Evolutionary conservation across 2,329 filamentous ascomycete species (phyloP), one percentile per base, ranked within the genome.

Genomic region (Paraphoma sp.): DNA sequence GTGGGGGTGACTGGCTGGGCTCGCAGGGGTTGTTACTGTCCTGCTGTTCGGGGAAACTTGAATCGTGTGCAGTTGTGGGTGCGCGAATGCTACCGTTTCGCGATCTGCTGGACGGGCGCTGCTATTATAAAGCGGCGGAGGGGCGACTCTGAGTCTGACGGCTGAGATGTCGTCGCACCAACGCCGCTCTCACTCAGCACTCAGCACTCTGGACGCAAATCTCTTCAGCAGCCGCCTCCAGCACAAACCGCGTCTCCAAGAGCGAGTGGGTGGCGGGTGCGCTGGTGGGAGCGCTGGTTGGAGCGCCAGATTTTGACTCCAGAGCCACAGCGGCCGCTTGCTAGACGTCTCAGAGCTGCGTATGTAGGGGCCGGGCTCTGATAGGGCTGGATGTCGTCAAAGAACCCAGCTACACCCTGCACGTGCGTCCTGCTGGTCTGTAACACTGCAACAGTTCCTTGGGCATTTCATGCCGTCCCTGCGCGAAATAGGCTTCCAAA

Each of bases 1-100:
- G 68, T 72, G 69, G 69, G 70, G 71, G 71, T 62, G 64, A 57
- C 62, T 57, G 50, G 56, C 57, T 59, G 64, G 60, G 54, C 48
- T 51, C 41, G 61, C 68, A 69, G 68, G 66, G 66, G 64, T 36
- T 11, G 59, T 57, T 48, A 56, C 54, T 49, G 61, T 54, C 57
- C 56, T 23, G 23, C 51, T 43, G 54, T 49, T 62, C 54, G 52
- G 59, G 62, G 56, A 59, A 62, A 58, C 59, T 57, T 53, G 54
- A 57, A 56, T 64, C 63, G 61, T 59, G 57, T 61, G 55, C 29
- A 17, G 9, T 46, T 23, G 44, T 42, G 61, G 60, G 57, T 52
- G 55, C 49, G 57, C 52, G 45, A 46, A 59, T 53, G 54, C 50
- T 49, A 47, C 50, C 51, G 58, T 52, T 48, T 53, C n/a, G 52